Conservation (phyloP, 331 rosid species). For the Phaseolus coccineus region DNA sequence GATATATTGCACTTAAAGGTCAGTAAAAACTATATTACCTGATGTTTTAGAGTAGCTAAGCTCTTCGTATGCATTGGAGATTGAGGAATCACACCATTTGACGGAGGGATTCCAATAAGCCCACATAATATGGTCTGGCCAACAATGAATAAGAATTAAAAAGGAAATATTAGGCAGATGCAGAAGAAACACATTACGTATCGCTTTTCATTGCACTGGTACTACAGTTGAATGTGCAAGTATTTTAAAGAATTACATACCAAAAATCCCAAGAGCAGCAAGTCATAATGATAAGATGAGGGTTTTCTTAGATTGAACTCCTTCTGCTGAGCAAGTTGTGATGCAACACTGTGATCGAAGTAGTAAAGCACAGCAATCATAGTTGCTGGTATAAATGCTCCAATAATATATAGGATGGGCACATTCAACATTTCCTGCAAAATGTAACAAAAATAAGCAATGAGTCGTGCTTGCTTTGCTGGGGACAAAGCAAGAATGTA, state of each 20-base stretch:
- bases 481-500: conserved; percentile 30
- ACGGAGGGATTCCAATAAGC: conserved; percentile 95
- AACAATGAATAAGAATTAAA: conserved; percentile 33
- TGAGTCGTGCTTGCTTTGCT: conserved; percentile 29
- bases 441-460: conserved; percentile 48
- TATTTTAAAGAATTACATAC: conserved; percentile 55
- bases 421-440: conserved; percentile 94
- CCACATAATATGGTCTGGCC: conserved; percentile 88
- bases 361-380: conserved; percentile 99
- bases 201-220: conserved; percentile 29
- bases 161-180: conserved; percentile 27
- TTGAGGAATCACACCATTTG: conserved; percentile 98
- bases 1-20: conserved; percentile 9
- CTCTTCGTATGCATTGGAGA: conserved; percentile 99
- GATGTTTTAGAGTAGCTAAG: conserved; percentile 97
- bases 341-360: conserved; percentile 99
- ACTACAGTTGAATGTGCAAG: conserved; percentile 25
- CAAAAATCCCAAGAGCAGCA: conserved; percentile 90
- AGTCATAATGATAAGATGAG: conserved; percentile 93
- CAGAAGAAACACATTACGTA: conserved; percentile 22
- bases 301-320: conserved; percentile 98
- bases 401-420: conserved; percentile 82
- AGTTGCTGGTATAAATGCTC: conserved; percentile 98
- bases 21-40: conserved; percentile 56
- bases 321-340: conserved; percentile 97